phyloP scores from a whole-genome alignment of 2,329 filamentous ascomycete species.

The Rachicladosporium sp. region DNA sequence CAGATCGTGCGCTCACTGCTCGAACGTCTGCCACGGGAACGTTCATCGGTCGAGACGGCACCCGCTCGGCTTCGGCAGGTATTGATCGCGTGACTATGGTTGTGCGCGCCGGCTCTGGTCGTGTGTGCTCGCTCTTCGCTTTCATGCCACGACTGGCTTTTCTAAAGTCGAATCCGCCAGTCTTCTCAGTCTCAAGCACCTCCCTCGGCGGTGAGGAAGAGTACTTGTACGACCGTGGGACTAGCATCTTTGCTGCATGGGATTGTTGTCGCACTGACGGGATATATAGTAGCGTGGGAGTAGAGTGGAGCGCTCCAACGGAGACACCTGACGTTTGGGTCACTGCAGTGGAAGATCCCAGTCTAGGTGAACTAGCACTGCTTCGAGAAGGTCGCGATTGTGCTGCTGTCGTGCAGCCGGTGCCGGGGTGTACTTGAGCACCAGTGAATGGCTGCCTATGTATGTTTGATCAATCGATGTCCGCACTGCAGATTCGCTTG shows the following conservation, averaged over 20 bases:
- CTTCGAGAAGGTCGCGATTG: too few species aligned
- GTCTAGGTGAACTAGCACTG: too few species aligned
- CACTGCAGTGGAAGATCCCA: too few species aligned
- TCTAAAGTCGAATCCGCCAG: not conserved
- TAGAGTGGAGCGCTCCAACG: too few species aligned
- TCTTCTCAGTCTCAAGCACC: slow-evolving; percentile 11
- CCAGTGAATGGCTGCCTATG: too few species aligned
- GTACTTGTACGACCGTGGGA: slow-evolving; percentile 34
- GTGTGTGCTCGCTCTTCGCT: not conserved
- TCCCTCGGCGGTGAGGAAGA: slow-evolving; percentile 22
- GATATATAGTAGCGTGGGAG: too few species aligned
- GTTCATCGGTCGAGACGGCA: slow-evolving; percentile 10
- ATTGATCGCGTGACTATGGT: slow-evolving; percentile 1
- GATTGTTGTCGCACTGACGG: too few species aligned
- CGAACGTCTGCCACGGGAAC: slow-evolving; percentile 9
- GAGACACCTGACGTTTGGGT: too few species aligned
- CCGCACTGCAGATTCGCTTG: too few species aligned
- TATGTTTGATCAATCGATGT: too few species aligned
- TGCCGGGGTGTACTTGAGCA: too few species aligned
- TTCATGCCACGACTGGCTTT: not conserved
- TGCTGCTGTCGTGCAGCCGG: too few species aligned
- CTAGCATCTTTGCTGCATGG: slow-evolving; percentile 25
- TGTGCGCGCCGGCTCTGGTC: slow-evolving; percentile 1
- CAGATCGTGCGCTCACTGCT: not conserved
- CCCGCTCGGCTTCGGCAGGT: not conserved